Evolutionary conservation across 78 protist genomes (phyloP).

Genomic region (slime mould (Dictyostelium discoideum)): dicty_2.7 NC_007088.5:6808501-6809000

Average conservation of each 20-base stretch:
- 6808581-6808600: slow-evolving; percentile 51
- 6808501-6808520: not conserved
- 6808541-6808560: not conserved
- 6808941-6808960: not conserved
- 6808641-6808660: not conserved
- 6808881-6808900: not conserved
- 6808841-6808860: not conserved
- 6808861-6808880: not conserved
- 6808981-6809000: not conserved
- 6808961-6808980: not conserved
- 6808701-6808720: not conserved
- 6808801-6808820: slow-evolving; percentile 61
- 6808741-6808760: not conserved
- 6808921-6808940: not conserved
- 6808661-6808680: not conserved
- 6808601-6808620: not conserved
- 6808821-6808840: slow-evolving; percentile 50
- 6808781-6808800: not conserved
- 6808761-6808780: not conserved
- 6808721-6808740: not conserved
- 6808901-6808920: not conserved
- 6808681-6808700: not conserved
- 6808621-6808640: not conserved
- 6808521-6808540: not conserved
- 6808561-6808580: slow-evolving; percentile 52